Evolutionary conservation across 192 early-diverging fungal genomes (phyloP).

Genomic region (Entomortierella beljakovae): DNA sequence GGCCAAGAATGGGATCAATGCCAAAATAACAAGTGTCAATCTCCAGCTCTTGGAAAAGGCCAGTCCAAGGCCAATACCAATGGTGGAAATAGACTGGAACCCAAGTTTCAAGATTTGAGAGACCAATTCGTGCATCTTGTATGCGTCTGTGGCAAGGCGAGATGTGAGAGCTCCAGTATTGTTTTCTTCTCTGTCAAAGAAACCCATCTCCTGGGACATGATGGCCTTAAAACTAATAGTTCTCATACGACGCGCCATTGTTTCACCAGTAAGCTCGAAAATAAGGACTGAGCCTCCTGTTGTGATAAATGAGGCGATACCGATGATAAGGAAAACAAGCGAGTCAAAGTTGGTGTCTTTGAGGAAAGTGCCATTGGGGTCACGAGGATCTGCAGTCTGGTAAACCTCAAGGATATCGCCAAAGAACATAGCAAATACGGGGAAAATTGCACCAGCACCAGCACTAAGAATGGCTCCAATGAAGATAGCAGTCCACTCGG

Average conservation of each 20-base stretch:
- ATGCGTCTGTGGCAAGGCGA: slow-evolving; percentile 83
- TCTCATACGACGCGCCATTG: slow-evolving; percentile 52
- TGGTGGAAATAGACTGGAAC: slow-evolving; percentile 55
- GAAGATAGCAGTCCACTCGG: slow-evolving; percentile 63
- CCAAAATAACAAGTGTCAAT: slow-evolving; percentile 72
- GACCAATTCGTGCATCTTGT: slow-evolving; percentile 69
- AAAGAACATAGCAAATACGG: slow-evolving; percentile 82
- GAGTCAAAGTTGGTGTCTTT: slow-evolving; percentile 59
- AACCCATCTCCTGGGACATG: slow-evolving; percentile 88
- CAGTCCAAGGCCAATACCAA: slow-evolving; percentile 38
- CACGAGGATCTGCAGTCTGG: too few species aligned
- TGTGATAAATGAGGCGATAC: slow-evolving; percentile 60
- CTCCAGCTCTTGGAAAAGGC: slow-evolving; percentile 71
- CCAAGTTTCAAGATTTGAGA: slow-evolving; percentile 66
- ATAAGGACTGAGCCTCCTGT: slow-evolving; percentile 42
- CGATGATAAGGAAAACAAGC: slow-evolving; percentile 57
- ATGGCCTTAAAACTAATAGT: slow-evolving; percentile 63
- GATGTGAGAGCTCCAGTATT: slow-evolving; percentile 84
- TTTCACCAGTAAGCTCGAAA: slow-evolving; percentile 42
- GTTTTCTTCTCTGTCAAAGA: slow-evolving; percentile 83
- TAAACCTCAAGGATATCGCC: slow-evolving; percentile 22
- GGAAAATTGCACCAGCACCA: slow-evolving; percentile 80
- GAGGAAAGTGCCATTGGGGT: slow-evolving; percentile 2
- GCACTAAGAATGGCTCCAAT: slow-evolving; percentile 71
- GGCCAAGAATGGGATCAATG: slow-evolving; percentile 74